These are phyloP conservation scores for Lepiota subincarnata DNA, from an alignment of 768 basidiomycete genomes.

Conservation along the genomic window DNA sequence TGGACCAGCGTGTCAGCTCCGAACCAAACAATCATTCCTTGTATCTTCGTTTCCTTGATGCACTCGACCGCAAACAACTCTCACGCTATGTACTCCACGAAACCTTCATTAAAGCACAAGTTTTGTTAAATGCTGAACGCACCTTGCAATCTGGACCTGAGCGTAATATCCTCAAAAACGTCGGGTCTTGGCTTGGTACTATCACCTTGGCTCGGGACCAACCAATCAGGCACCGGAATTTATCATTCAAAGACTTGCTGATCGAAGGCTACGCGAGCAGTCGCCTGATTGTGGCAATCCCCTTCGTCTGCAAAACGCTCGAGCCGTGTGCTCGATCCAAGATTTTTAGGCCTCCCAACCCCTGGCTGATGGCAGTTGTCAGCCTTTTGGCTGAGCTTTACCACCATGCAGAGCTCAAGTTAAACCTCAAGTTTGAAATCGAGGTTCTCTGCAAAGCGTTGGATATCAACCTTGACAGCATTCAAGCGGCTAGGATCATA, in stretches of 20 bases:
- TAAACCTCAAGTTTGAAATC: conserved; percentile 98
- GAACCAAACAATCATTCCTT: conserved; percentile 97
- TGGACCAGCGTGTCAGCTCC: conserved; percentile 91
- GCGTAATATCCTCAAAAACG: conserved; percentile 84
- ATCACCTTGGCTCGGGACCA: conserved; percentile 90
- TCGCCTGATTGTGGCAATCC: conserved; percentile 89
- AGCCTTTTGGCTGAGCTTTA: conserved; percentile 93
- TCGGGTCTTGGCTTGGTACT: conserved; percentile 91
- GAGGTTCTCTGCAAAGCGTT: conserved; percentile 93
- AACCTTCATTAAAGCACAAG: conserved; percentile 83
- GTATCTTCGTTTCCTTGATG: conserved; percentile 91
- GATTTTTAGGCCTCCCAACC: conserved; percentile 95
- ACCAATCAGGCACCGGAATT: conserved; percentile 88
- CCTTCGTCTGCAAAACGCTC: conserved; percentile 96
- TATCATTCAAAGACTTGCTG: conserved; percentile 97
- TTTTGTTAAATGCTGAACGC: conserved; percentile 87
- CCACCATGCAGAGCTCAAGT: conserved; percentile 91
- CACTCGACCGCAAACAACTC: conserved; percentile 63
- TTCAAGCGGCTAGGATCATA: conserved; percentile 81
- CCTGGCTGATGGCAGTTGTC: conserved; percentile 97
- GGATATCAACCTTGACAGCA: conserved; percentile 77
- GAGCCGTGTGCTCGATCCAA: conserved; percentile 86
- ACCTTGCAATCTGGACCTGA: conserved; percentile 83
- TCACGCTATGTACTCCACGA: conserved; percentile 86
- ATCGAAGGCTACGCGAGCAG: conserved; percentile 93